phyloP scores from a whole-genome alignment of 768 basidiomycete genomes.

The Inosperma sp. region DNA sequence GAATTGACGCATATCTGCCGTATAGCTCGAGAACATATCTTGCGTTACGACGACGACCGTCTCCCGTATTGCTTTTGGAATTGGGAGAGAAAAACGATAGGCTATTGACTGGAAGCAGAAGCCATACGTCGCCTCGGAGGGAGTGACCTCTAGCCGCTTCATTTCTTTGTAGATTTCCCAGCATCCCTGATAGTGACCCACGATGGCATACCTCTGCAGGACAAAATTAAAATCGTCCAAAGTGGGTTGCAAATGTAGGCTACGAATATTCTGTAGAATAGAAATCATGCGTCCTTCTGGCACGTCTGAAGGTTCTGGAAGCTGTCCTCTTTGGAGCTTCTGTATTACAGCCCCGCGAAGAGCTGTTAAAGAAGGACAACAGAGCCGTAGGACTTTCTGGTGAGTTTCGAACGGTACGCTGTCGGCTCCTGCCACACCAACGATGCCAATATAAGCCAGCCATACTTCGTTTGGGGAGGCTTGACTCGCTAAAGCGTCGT shows the following conservation, averaged over 20 bases:
- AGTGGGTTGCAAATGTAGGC: constrained; percentile 42
- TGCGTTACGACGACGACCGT: constrained; percentile 40
- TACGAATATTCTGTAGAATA: constrained; percentile 67
- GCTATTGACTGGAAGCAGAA: constrained; percentile 67
- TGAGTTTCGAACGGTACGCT: constrained; percentile 61
- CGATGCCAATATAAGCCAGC: constrained; percentile 56
- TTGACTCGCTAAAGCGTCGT: constrained; percentile 29
- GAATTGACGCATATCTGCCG: constrained; percentile 53
- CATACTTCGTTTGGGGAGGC: constrained; percentile 53
- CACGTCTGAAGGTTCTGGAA: constrained; percentile 40
- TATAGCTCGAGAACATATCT: constrained; percentile 44
- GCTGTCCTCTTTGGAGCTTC: constrained; percentile 36
- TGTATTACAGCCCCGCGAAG: constrained; percentile 44
- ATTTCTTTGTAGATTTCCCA: constrained; percentile 62
- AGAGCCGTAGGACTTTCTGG: constrained; percentile 63
- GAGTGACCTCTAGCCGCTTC: constrained; percentile 38
- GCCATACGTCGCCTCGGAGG: constrained; percentile 53
- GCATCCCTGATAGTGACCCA: constrained; percentile 62
- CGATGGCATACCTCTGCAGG: constrained; percentile 68
- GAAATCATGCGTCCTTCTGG: constrained; percentile 65
- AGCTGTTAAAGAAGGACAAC: constrained; percentile 44
- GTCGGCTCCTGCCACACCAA: constrained; percentile 44
- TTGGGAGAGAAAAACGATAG: constrained; percentile 60
- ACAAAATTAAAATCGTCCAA: constrained; percentile 73
- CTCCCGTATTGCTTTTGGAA: constrained; percentile 33